Percentiles rank a stretch among this genome's conserved stretches.
These are phyloP conservation scores for Trichoderma polysporum DNA, from an alignment of 2,329 filamentous ascomycete species.

Conservation along the genomic window DNA sequence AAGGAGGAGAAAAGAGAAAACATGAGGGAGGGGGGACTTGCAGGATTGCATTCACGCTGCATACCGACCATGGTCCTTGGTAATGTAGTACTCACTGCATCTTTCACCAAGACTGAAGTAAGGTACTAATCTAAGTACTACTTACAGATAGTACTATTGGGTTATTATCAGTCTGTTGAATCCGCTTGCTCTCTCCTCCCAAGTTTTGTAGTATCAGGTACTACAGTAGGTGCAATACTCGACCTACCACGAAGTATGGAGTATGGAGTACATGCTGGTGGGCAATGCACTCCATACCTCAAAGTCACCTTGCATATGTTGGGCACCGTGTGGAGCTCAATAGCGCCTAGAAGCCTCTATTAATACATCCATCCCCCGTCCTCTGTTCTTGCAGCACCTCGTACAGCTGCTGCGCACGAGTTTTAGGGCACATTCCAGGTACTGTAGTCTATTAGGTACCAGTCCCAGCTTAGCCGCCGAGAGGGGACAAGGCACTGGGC, in stretches of 20 bases:
- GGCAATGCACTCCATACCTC: neutral
- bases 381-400: neutral
- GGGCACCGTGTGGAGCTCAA: neutral
- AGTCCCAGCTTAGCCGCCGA: slow-evolving; percentile 9
- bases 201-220: neutral
- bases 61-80: too few species aligned
- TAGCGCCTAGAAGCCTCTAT: neutral
- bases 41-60: neutral
- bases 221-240: too few species aligned
- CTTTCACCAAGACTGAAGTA: neutral
- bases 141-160: neutral
- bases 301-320: neutral
- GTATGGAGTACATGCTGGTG: neutral
- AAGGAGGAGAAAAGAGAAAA: neutral
- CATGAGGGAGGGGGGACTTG: too few species aligned
- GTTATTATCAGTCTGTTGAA: neutral
- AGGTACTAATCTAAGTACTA: neutral
- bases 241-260: neutral
- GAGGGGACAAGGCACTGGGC: neutral
- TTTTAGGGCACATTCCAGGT: neutral
- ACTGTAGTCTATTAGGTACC: neutral
- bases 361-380: neutral
- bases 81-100: too few species aligned
- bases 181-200: neutral
- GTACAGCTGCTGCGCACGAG: neutral